Evolutionary conservation across 1,284 basidiomycete species (phyloP), one percentile per base, ranked within the genome.

Genomic region (Trichosporon faecale): DNA sequence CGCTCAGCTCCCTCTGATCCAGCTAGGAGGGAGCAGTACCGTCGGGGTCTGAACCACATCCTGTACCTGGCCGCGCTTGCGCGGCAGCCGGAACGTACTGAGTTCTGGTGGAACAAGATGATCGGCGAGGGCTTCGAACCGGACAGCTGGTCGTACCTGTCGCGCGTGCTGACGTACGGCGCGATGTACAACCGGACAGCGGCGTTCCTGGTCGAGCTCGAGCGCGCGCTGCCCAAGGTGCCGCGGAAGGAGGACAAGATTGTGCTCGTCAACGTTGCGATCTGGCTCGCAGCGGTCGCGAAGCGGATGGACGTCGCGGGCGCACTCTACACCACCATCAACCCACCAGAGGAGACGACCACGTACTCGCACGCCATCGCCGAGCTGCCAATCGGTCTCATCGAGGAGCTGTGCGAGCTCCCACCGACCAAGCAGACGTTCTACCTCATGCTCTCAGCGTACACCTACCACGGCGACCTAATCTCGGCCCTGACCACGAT

Each of bases 391-490:
- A 12, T 74, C 80, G 44, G 66, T 60, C 55, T 46, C 37, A 52
- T 69, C 60, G 21, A 64, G n/a, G 25, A 64, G 61, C 2, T 69
- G 61, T 65, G 68, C 72, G 25, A 64, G 29, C n/a, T 66, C 64
- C 79, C 84, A 61, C 90, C 91, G 7, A 87, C 91, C 76, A 83
- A 85, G 23, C 81, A 88, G 68, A 91, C 91, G 11, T 95, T 89
- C 79, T 89, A 87, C 18, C 82, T 85, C n/a, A 83, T 92, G 76
- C 86, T 93, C 65, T 90, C 91, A 76, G 82, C 85, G 8, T 86
- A 90, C 77, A 87, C 91, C 2, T 90, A 90, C 77, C 86, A 89
- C 67, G 92, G 93, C 5, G 84, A 91, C 74, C 85, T 94, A 66
- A 77, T 82, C 27, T 83, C 85, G 3, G 86, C 88, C 0, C 83